Evolutionary conservation across 2,329 filamentous ascomycete genomes (phyloP), one percentile per base, ranked within the genome.

Genomic region (Tolypocladium amazonense): DNA sequence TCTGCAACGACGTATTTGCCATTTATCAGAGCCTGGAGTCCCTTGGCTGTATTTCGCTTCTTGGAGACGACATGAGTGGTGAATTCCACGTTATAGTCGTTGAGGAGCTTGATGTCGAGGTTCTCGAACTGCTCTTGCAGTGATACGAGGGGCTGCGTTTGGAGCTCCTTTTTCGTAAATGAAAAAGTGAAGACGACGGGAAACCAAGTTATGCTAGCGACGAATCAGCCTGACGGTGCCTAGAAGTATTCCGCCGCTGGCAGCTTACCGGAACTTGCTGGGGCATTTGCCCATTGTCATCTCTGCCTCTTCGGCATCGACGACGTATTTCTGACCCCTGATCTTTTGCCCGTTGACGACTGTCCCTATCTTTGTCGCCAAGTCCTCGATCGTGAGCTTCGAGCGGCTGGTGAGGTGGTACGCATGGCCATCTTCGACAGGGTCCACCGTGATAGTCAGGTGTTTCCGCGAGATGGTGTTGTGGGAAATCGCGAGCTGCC

Each of bases 381-480:
- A 79, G 68, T 97, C 94, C 65, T 87, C 87, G 59, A 97, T 79
- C 4, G 81, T 88, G 59, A 97, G 74, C 57, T 78, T 79, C 1
- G 91, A 91, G 62, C 88, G 85, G 47, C 79, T 81, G 60, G 83
- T 80, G 18, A 88, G 75, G 61, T 85, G 82, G 61, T 83, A 81
- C 58, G 86, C 89, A 68, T 90, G 85, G 56, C 85, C 87, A 18
- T 85, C 76, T 47, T 78, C 75, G 43, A 93, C 87, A 0, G 75
- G 66, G 55, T 81, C 84, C 8, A 97, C 85, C 50, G 85, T 81
- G 57, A 99, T 86, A 38, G 87, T 87, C 64, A 97, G 77, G 73
- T 99, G 94, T 69, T 94, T 90, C 60, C 93, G 83, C 38, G 94
- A 99, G 56, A 99, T 89, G 1, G 88, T 88, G 68, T 89, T 90